A percentile compares a stretch with the other conserved stretches of the same genome.
Evolutionary conservation across 2,329 filamentous ascomycete species (phyloP).

Genomic region (Claviceps purpurea): DNA sequence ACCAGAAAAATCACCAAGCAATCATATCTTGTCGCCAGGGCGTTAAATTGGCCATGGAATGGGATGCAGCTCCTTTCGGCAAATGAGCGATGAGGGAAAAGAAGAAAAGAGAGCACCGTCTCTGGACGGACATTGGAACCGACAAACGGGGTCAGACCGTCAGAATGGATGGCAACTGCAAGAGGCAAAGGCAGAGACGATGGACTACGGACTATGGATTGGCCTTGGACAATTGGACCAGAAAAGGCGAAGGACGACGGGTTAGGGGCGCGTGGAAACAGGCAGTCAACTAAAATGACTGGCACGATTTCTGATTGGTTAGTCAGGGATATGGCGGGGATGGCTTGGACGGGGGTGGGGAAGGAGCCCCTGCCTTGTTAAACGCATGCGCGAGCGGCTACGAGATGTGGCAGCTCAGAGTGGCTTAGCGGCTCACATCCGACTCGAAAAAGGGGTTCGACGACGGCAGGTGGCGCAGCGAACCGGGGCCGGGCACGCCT

Average conservation of each 20-base stretch:
- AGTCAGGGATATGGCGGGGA: too few species aligned
- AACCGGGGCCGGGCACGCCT: background rate
- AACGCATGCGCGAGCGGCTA: too few species aligned
- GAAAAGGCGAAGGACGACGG: background rate
- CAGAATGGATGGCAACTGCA: background rate
- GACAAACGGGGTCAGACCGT: conserved; percentile 1
- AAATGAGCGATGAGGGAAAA: conserved; percentile 2
- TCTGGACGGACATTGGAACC: conserved; percentile 2
- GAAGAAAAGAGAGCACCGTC: conserved; percentile 1
- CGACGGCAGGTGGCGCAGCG: background rate
- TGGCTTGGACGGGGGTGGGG: background rate
- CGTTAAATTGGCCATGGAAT: conserved; percentile 10
- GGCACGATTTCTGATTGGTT: too few species aligned
- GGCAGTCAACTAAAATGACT: too few species aligned
- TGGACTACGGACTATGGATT: background rate
- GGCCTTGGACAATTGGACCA: too few species aligned
- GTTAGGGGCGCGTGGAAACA: background rate
- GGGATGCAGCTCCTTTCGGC: conserved; percentile 5
- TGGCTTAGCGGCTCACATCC: conserved; percentile 5
- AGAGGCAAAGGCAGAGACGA: background rate
- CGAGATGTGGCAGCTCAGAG: background rate
- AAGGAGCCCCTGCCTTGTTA: too few species aligned
- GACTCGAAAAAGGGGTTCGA: background rate
- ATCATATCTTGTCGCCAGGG: conserved; percentile 9
- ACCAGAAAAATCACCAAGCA: conserved; percentile 5